A percentile compares a stretch with the other conserved stretches of the same genome.
Conservation (phyloP, 148 eudicot genomes). For the Arbutus unedo region DNA sequence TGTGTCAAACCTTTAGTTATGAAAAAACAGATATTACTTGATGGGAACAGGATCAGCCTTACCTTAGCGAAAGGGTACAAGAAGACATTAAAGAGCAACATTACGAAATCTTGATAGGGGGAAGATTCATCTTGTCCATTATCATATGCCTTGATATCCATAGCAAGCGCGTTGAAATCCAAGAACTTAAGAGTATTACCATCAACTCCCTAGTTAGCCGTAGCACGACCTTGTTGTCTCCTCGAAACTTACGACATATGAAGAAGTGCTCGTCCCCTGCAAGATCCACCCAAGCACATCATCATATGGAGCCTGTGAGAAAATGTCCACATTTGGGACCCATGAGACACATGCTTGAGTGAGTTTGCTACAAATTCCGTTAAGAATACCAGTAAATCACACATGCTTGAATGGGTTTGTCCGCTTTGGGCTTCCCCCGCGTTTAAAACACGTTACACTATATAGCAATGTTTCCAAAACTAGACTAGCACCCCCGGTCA, state of each 20-base stretch:
- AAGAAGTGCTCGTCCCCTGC: too few relatives aligned
- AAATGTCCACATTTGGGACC: too few relatives aligned
- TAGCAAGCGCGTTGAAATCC: not conserved
- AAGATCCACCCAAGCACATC: too few relatives aligned
- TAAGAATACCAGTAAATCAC: too few relatives aligned
- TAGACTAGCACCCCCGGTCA: too few relatives aligned
- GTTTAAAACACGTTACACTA: too few relatives aligned
- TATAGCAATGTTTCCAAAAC: too few relatives aligned
- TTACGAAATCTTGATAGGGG: not conserved
- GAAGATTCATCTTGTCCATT: not conserved
- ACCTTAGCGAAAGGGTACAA: not conserved
- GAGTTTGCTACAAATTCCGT: too few relatives aligned
- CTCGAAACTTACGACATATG: not conserved
- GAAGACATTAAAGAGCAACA: not conserved
- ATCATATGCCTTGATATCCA: not conserved
- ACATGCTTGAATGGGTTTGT: too few relatives aligned
- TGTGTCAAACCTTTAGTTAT: not conserved
- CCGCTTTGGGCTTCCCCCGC: too few relatives aligned
- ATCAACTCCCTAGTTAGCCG: not conserved
- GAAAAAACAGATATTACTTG: not conserved
- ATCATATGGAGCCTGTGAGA: too few relatives aligned
- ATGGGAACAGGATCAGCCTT: not conserved
- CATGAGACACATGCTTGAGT: too few relatives aligned
- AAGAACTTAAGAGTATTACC: not conserved
- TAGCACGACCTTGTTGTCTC: not conserved